Evolutionary conservation across 2,329 filamentous ascomycete genomes (phyloP).

Genomic region (Xylaria polymorpha): DNA sequence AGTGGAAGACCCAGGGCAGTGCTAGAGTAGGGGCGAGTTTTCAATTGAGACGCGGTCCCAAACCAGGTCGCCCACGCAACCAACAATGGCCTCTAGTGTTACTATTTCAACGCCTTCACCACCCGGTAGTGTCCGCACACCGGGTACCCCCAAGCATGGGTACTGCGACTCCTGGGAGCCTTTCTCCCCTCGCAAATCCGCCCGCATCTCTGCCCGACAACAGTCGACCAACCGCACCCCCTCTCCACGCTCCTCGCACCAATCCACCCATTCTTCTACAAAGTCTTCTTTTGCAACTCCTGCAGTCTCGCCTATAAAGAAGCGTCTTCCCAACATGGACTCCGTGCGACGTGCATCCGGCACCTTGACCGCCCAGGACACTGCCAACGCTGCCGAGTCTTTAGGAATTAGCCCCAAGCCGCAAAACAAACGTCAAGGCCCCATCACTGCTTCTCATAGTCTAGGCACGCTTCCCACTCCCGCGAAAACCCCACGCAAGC

Average conservation of each 20-base stretch:
- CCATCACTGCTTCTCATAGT: slow-evolving; percentile 50
- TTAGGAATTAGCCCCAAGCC: slow-evolving; percentile 52
- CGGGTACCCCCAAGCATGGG: slow-evolving; percentile 75
- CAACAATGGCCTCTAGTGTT: slow-evolving; percentile 53
- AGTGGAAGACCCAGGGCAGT: slow-evolving; percentile 7
- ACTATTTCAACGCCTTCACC: slow-evolving; percentile 70
- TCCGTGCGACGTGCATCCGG: slow-evolving; percentile 61
- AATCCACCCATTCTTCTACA: slow-evolving; percentile 44
- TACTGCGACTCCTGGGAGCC: slow-evolving; percentile 77
- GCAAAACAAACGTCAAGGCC: slow-evolving; percentile 45
- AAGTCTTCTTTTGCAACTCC: slow-evolving; percentile 55
- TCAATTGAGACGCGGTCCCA: slow-evolving; percentile 16
- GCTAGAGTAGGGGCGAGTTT: slow-evolving; percentile 23
- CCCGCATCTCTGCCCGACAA: slow-evolving; percentile 69
- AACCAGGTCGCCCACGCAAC: slow-evolving; percentile 22
- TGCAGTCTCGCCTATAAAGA: slow-evolving; percentile 63
- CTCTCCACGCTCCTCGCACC: slow-evolving; percentile 56
- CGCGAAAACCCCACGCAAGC: slow-evolving; percentile 79
- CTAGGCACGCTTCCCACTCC: slow-evolving; percentile 78
- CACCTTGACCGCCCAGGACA: slow-evolving; percentile 57
- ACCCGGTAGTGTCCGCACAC: slow-evolving; percentile 69
- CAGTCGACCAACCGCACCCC: slow-evolving; percentile 67
- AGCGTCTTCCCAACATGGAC: slow-evolving; percentile 60
- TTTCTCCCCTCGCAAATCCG: slow-evolving; percentile 76
- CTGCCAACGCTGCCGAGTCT: slow-evolving; percentile 57